Evolutionary conservation across 2,329 filamentous ascomycete species (phyloP), one percentile per base, ranked within the genome.

Genomic region (Teratosphaeriaceae sp.): DNA sequence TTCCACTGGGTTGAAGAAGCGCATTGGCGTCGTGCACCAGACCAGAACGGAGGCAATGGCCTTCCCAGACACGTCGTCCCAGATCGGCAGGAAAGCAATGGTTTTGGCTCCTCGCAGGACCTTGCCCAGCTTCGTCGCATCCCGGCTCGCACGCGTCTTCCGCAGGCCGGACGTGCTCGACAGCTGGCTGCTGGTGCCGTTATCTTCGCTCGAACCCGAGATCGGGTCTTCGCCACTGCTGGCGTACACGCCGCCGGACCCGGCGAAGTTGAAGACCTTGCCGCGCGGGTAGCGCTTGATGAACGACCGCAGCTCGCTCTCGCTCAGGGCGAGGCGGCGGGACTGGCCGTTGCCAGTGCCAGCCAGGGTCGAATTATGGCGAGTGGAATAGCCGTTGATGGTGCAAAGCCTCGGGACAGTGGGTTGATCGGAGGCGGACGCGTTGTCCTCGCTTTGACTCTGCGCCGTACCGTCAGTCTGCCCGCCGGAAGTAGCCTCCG

Each of bases 51-150:
- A 20, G 9, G 44, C 39, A 9, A 39, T 43, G 18, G 34, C 48
- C 5, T 40, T 38, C 9, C 47, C 38, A 15, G 39, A 38, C 7
- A 5, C 19, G 11, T 27, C 38, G 12, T 74, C 72, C 68, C 70
- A 74, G 0, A 75, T 48, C 0, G 71, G 71, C 8, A 73, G 58
- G 42, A 75, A 74, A 3, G 74, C 60, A 6, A 74, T 60, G 38
- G 72, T 70, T 1, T 61, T 56, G 1, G 45, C 47, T 5, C 38
- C 47, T 2, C 69, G 70, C 21, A 72, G 52, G 2, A 68, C 58
- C 50, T 71, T 71, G 0, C 69, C 68, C 8, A 71, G 65, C 1
- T 29, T 18, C 18, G 27, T 19, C 8, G 45, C 42, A 27, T 47
- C 37, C 11, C 31, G 18, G 26, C 12, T 29, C 24, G 15, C 21